Evolutionary conservation across 2,329 filamentous ascomycete genomes (phyloP).

Genomic region (Colletotrichum ledebouriae): DNA sequence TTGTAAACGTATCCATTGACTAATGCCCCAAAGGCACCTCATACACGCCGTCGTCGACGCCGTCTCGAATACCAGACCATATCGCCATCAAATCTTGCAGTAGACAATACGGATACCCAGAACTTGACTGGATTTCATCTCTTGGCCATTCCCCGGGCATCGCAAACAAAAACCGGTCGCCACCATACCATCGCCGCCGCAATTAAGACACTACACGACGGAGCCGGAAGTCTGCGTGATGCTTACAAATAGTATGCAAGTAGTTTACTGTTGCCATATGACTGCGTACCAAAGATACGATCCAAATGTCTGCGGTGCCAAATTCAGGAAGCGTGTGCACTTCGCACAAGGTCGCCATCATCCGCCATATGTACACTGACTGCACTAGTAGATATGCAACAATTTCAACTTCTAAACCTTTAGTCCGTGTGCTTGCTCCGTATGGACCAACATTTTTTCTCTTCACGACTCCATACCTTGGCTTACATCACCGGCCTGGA

Average conservation of each 20-base stretch:
- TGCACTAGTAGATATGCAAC: no score
- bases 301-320: no score
- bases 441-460: background rate
- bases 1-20: background rate
- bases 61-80: no score
- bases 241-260: constrained; percentile 1
- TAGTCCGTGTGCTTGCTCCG: no score
- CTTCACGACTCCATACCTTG: constrained; percentile 3
- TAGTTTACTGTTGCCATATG: background rate
- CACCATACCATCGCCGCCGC: background rate
- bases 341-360: no score
- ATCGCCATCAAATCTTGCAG: background rate
- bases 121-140: background rate
- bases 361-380: no score
- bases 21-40: background rate
- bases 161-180: constrained; percentile 7
- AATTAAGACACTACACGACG: constrained; percentile 14
- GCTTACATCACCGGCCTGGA: constrained; percentile 12
- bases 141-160: constrained; percentile 3
- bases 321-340: no score
- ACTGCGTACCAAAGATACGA: background rate
- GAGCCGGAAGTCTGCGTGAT: constrained; percentile 7
- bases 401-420: no score
- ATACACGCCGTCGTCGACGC: background rate
- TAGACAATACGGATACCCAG: no score